phyloP scores from a whole-genome alignment of 768 basidiomycete species.

The Mycena filopes region DNA sequence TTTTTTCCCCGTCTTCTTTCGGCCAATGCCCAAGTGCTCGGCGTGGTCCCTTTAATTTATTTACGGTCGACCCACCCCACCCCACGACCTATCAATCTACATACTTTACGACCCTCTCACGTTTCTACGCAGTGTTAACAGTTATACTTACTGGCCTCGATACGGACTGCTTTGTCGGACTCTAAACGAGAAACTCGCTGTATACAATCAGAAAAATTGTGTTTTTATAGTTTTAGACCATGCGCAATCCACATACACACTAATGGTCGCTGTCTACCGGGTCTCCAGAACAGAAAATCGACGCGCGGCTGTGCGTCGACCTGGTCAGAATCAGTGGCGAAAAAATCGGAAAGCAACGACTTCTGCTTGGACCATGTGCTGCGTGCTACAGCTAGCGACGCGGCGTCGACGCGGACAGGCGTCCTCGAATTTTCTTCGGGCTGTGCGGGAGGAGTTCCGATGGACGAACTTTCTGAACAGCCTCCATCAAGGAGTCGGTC shows the following conservation, averaged over 20 bases:
- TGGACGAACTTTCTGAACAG: conserved; percentile 7
- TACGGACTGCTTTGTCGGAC: conserved; percentile 17
- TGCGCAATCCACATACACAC: neutral
- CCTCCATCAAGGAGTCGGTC: neutral
- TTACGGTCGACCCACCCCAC: neutral
- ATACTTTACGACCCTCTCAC: conserved; percentile 24
- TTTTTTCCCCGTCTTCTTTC: neutral
- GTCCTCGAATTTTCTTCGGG: conserved; percentile 2
- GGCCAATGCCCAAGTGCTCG: conserved; percentile 31
- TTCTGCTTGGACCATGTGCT: no score
- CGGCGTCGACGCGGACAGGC: neutral
- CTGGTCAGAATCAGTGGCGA: no score
- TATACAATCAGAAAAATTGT: conserved; percentile 23
- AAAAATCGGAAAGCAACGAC: no score
- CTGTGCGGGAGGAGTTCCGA: neutral
- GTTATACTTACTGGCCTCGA: conserved; percentile 5
- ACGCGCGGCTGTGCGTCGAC: no score
- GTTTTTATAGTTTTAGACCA: conserved; percentile 19
- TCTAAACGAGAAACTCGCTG: conserved; percentile 6
- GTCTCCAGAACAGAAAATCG: no score
- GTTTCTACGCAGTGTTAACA: neutral
- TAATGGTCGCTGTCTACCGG: no score
- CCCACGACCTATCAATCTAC: conserved; percentile 1
- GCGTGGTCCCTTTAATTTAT: conserved; percentile 24
- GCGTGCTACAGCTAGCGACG: no score